Percentiles rank a stretch among this genome's conserved stretches.
Conservation (phyloP, 1,284 basidiomycete genomes). For the Coniferiporia weirii region DNA sequence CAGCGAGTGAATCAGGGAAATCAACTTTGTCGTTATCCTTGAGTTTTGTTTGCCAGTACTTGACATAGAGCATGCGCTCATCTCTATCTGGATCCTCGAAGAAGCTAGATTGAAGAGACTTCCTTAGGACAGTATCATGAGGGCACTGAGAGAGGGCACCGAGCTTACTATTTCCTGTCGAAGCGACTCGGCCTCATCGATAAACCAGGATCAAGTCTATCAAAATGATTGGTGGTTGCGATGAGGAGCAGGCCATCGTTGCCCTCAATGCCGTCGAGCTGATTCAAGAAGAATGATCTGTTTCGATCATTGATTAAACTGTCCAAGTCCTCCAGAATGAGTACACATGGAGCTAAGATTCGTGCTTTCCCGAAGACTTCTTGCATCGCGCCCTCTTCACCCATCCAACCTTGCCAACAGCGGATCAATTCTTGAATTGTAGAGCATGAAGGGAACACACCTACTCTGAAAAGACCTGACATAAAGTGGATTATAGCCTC, state of each 20-base stretch:
- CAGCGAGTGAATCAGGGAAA: constrained; percentile 60
- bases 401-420: constrained; percentile 41
- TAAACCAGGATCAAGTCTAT: constrained; percentile 68
- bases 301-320: constrained; percentile 71
- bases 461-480: constrained; percentile 68
- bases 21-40: constrained; percentile 50
- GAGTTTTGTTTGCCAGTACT: constrained; percentile 77
- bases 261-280: constrained; percentile 67
- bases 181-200: constrained; percentile 76
- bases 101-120: constrained; percentile 23
- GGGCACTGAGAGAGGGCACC: neutral
- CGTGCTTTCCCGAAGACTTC: constrained; percentile 63
- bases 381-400: constrained; percentile 66
- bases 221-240: constrained; percentile 80
- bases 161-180: constrained; percentile 77
- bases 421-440: neutral
- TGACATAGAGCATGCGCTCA: constrained; percentile 59
- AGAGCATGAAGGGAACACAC: constrained; percentile 15
- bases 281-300: constrained; percentile 82
- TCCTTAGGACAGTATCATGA: neutral
- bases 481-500: constrained; percentile 64
- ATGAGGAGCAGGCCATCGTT: constrained; percentile 78
- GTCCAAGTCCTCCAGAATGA: constrained; percentile 80
- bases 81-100: constrained; percentile 53
- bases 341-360: constrained; percentile 62